Conservation (phyloP, 495 filamentous ascomycete species). For the Lasiosphaeria miniovina region DNA sequence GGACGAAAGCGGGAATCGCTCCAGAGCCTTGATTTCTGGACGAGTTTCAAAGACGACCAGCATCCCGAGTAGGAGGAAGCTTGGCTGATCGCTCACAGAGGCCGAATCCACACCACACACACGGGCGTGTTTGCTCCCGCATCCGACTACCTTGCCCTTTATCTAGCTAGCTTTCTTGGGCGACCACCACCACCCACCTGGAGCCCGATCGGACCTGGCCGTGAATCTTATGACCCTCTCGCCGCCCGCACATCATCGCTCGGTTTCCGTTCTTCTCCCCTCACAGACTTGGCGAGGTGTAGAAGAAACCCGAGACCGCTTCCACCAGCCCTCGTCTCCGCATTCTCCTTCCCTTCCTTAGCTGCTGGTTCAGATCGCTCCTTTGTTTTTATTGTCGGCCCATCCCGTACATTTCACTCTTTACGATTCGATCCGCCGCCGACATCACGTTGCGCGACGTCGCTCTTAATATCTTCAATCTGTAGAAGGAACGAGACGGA, state of each 20-base stretch:
- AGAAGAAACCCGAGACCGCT: conserved; percentile 27
- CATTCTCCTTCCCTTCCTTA: conserved; percentile 34
- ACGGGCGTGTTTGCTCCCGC: conserved; percentile 17
- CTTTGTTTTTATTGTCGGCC: conserved; percentile 28
- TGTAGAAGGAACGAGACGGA: conserved; percentile 13
- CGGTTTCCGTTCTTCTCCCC: conserved; percentile 16
- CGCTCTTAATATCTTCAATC: not conserved
- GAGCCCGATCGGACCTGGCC: conserved; percentile 11
- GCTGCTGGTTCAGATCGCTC: conserved; percentile 61
- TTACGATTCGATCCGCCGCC: no score
- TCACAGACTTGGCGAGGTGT: conserved; percentile 30
- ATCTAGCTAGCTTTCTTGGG: not conserved
- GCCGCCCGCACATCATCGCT: conserved; percentile 34
- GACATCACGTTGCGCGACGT: no score
- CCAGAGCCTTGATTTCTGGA: no score
- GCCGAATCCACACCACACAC: not conserved
- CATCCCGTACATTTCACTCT: no score
- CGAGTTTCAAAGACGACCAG: conserved; percentile 23
- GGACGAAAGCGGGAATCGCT: no score
- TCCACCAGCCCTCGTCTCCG: conserved; percentile 37
- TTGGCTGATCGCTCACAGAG: no score
- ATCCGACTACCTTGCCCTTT: not conserved
- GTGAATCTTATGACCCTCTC: conserved; percentile 45
- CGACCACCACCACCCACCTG: conserved; percentile 22
- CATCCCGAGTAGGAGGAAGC: conserved; percentile 17